Percentiles rank a stretch among this genome's conserved stretches.
Conservation (phyloP, 345 rosid species). For the Punica granatum region DNA sequence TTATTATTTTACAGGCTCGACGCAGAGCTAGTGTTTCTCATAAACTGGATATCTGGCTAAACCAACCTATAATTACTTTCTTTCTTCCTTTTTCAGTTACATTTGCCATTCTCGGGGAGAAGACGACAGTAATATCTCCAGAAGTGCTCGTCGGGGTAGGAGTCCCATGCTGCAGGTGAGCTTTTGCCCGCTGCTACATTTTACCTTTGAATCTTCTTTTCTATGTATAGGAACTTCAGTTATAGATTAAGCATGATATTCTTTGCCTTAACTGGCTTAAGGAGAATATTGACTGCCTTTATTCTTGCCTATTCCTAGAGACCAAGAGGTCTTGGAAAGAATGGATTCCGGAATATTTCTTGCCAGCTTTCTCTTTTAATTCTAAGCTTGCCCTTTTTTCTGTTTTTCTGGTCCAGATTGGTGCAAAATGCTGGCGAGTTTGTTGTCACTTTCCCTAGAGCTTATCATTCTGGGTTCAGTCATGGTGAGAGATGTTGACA, state of each 20-base stretch:
- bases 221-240: neutral
- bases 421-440: conserved; percentile 94
- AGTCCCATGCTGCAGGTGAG: conserved; percentile 96
- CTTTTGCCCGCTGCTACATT: conserved; percentile 19
- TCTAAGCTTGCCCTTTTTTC: neutral
- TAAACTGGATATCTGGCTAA: too few species aligned
- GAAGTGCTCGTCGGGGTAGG: conserved; percentile 89
- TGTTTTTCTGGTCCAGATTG: conserved; percentile 41
- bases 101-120: conserved; percentile 86
- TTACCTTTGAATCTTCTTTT: neutral
- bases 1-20: too few species aligned
- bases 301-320: too few species aligned
- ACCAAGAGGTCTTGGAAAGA: too few species aligned
- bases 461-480: conserved; percentile 98
- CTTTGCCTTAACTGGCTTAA: too few species aligned
- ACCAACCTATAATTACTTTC: neutral
- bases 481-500: conserved; percentile 49
- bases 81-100: conserved; percentile 43
- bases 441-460: conserved; percentile 97
- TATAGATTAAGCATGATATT: neutral
- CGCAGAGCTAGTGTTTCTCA: too few species aligned
- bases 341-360: too few species aligned
- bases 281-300: too few species aligned
- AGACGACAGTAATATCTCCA: conserved; percentile 96
- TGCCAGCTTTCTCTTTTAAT: neutral